Base-by-base conservation (phyloP, 352 stramenopile genomes). In the Pythium folliculosum region DNA sequence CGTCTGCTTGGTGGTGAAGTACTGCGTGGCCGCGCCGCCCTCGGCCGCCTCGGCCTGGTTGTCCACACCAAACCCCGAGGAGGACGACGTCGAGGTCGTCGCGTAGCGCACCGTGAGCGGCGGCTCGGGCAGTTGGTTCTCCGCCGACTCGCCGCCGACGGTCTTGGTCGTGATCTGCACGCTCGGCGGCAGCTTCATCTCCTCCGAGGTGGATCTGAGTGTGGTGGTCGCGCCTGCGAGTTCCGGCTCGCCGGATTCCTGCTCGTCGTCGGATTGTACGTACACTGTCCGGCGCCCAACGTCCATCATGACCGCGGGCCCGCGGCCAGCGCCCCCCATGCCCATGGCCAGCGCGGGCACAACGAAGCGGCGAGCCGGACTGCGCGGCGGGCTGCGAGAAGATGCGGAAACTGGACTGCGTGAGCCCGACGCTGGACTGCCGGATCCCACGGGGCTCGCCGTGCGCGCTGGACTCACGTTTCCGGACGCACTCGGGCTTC, bases 121-220 rank as follows among this genome's bases (percentile, higher is more conserved):
- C 22, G 32, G 43, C n/a, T 63, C 44, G 19, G 23, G 48, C 48
- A 53, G 38, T 38, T 63, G 57, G 57, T 63, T 54, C 27, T 55
- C 57, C 8, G 8, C n/a, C 19, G 16, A 17, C 45, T 55, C 55
- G 22, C 5, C 47, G 37, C 37, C 54, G 32, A 65, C 14, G 48
- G 59, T 59, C 59, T 65, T 65, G 47, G 59, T 59, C 22, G 27
- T 58, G 59, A 65, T 65, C 35, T 59, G 32, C 48, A 65, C 49
- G 49, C 59, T 59, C 8, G 59, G 59, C 17, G 59, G 59, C 35
- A 65, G 30, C 35, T 23, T 38, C 47, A 51, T 56, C 30, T 47
- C 22, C 22, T 51, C 51, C 27, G 27, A 14, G 6, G 50, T 27
- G 47, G 60, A 32, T 8, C 30, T 45, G 45, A 35, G 45, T 43